Percentiles rank a stretch among this genome's conserved stretches.
Conservation (phyloP, 148 eudicot species). For the Arctostaphylos glauca region DNA sequence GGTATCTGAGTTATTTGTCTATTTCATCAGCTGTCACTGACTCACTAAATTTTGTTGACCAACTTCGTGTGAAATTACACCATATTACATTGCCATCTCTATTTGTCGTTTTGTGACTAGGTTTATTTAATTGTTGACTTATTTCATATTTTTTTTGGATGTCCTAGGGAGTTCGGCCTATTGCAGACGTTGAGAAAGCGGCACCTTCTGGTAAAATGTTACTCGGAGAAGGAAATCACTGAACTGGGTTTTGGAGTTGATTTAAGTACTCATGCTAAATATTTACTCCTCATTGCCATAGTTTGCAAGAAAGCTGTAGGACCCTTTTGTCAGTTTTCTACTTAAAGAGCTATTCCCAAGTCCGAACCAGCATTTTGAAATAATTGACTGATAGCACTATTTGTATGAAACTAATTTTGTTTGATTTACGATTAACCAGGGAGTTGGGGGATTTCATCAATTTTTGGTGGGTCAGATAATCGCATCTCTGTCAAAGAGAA, state of each 20-base stretch:
- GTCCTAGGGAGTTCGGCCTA: slow-evolving; percentile 54
- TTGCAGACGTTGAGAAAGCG: slow-evolving; percentile 60
- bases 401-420: background rate
- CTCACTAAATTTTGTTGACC: background rate
- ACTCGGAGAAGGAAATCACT: background rate
- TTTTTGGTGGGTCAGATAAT: slow-evolving; percentile 65
- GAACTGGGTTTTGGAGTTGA: background rate
- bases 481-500: slow-evolving; percentile 56
- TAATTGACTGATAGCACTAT: background rate
- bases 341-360: background rate
- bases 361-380: background rate
- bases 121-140: background rate
- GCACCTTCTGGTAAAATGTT: slow-evolving; percentile 60
- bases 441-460: slow-evolving; percentile 84
- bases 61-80: background rate
- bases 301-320: slow-evolving; percentile 1
- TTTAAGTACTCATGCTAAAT: background rate
- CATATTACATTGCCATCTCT: background rate
- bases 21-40: background rate
- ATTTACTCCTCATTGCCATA: background rate
- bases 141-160: slow-evolving; percentile 21
- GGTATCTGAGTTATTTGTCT: slow-evolving; percentile 32
- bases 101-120: background rate
- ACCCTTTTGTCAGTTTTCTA: background rate
- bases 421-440: slow-evolving; percentile 36